Percentiles rank a stretch among this genome's conserved stretches.
Evolutionary conservation across 495 filamentous ascomycete genomes (phyloP).

Genomic region (Astrothelium subdiscretum): DNA sequence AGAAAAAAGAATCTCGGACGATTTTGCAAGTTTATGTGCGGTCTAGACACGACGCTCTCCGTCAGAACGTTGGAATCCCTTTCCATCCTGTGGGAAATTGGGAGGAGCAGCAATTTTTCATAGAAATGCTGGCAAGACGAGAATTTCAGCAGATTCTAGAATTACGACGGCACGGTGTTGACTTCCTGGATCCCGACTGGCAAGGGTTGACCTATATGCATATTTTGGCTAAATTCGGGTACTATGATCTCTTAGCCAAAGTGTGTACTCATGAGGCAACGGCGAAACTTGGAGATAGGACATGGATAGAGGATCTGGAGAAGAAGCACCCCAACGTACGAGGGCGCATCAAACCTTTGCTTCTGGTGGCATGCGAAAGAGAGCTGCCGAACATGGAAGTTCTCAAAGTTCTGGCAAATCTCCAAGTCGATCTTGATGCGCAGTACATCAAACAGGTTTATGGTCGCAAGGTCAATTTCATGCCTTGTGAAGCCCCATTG

Average conservation of each 20-base stretch:
- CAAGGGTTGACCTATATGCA: background rate
- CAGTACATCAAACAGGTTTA: background rate
- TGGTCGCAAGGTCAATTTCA: background rate
- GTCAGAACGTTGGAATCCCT: background rate
- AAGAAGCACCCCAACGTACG: background rate
- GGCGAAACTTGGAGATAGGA: background rate
- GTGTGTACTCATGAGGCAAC: background rate
- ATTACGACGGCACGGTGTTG: background rate
- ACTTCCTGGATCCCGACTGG: background rate
- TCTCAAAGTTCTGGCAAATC: background rate
- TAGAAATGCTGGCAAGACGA: background rate
- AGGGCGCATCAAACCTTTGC: background rate
- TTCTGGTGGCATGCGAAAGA: background rate
- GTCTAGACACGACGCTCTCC: background rate
- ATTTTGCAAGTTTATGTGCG: background rate
- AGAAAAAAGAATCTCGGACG: background rate
- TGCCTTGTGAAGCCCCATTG: conserved; percentile 24
- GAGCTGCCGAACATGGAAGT: background rate
- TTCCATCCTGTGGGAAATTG: background rate
- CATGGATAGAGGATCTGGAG: background rate
- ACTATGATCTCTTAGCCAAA: background rate
- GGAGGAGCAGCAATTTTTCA: background rate
- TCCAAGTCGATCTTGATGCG: background rate
- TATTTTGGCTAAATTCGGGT: background rate
- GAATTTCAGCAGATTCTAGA: background rate